Base-by-base conservation (phyloP, 768 basidiomycete genomes). In the Lepiota venenata region DNA sequence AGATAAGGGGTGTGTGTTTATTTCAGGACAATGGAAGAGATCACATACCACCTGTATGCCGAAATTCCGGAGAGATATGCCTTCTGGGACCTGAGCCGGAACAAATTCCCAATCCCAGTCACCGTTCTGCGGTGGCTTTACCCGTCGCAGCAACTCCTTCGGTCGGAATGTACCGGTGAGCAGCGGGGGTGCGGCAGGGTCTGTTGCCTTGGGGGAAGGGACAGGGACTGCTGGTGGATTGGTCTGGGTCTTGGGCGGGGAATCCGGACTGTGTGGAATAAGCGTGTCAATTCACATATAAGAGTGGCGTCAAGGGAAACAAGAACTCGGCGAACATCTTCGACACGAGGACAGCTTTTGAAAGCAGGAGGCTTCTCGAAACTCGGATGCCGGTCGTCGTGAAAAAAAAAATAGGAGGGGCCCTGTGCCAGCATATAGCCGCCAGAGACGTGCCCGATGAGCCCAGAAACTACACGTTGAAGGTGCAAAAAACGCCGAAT, bases 1-100 rank as follows among this genome's bases (percentile, higher is more conserved):
- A 18, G 21, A 56, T 32, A 32, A 32, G 29, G n/a, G 6, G 39
- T 41, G 50, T 37, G 45, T 43, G n/a, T n/a, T n/a, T 43, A 21
- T 42, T 55, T 39, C 44, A 52, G 46, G 38, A 37, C 48, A 18
- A 29, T 39, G 18, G 58, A 20, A 58, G 16, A 27, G 39, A 45
- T 16, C 89, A 76, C 90, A 76, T 65, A 92, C 88, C 60, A 88
- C 82, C 68, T 95, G 93, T 56, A 93, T 88, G 25, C 90, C 89
- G 66, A 95, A 93, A 72, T 95, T 93, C 59, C 93, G 76, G 63
- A 91, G 71, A 56, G 84, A 87, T 55, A 91, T 91, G 15, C 91
- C 91, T 60, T 90, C 86, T 9, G 91, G 91, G 52, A 93, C 86
- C 50, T 75, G 75, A 12, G 80, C 78, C 39, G 87, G 84, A 36